Conservation (phyloP, 2,329 filamentous ascomycete genomes). For the Venturiaceae sp. region DNA sequence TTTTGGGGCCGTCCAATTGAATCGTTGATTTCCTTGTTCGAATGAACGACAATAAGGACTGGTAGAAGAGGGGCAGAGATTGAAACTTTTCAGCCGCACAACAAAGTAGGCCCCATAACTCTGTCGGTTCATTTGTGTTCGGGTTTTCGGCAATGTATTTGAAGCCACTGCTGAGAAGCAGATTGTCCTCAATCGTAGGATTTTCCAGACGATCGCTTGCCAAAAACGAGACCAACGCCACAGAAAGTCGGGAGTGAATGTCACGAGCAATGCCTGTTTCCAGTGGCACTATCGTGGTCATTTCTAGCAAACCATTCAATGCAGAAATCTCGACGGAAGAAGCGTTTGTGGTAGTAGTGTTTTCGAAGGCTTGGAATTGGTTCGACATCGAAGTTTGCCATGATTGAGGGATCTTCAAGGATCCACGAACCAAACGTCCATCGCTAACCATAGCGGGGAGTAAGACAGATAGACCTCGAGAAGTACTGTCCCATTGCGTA, state of each 20-base stretch:
- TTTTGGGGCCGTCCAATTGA: slow-evolving; percentile 39
- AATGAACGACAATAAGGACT: slow-evolving; percentile 43
- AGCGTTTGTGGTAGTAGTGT: neutral
- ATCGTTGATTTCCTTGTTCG: neutral
- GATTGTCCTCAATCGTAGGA: slow-evolving; percentile 28
- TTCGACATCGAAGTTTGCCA: neutral
- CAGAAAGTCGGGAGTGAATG: slow-evolving; percentile 11
- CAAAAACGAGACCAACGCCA: slow-evolving; percentile 15
- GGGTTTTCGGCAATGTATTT: slow-evolving; percentile 56
- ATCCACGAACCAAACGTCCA: neutral
- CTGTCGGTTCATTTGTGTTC: slow-evolving; percentile 43
- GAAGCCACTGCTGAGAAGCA: slow-evolving; percentile 68
- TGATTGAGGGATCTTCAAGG: slow-evolving; percentile 1
- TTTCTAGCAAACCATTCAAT: neutral
- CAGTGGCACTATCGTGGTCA: neutral
- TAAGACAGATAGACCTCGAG: neutral
- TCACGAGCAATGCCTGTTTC: neutral
- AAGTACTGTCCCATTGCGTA: neutral
- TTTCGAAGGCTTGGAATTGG: neutral
- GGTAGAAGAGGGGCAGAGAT: slow-evolving; percentile 50
- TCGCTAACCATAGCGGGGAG: neutral
- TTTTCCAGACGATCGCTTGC: neutral
- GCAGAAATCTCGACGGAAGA: neutral
- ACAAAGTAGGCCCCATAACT: slow-evolving; percentile 56
- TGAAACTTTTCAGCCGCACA: slow-evolving; percentile 20